These are phyloP conservation scores for Dothistroma septosporum DNA, from an alignment of 2,329 filamentous ascomycete species.

Conservation along the genomic window DNA sequence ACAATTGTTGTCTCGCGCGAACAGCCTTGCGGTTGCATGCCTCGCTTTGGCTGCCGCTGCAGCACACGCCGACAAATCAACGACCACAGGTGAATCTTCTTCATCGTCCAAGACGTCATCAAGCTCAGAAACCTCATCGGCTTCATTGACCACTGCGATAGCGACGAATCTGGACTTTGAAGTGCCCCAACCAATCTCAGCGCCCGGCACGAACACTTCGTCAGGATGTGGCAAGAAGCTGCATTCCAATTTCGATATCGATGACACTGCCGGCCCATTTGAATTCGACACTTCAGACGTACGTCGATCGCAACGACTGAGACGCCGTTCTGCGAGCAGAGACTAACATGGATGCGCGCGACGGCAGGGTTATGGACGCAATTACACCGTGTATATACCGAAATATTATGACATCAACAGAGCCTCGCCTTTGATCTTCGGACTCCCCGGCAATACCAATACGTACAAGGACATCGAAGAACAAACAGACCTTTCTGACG, in stretches of 20 bases:
- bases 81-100: neutral
- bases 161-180: neutral
- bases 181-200: neutral
- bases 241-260: neutral
- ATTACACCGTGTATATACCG: conserved; percentile 38
- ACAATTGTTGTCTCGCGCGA: neutral
- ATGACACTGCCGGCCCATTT: neutral
- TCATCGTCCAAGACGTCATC: neutral
- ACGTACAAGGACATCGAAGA: conserved; percentile 37
- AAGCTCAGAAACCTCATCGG: neutral
- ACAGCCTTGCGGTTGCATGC: neutral
- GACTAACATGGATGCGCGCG: neutral
- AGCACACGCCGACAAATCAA: neutral
- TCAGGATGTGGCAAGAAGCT: conserved; percentile 8
- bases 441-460: conserved; percentile 42
- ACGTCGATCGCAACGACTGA: neutral
- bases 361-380: conserved; percentile 28
- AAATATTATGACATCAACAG: conserved; percentile 37
- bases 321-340: neutral
- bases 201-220: conserved; percentile 6
- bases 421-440: conserved; percentile 43
- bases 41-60: neutral
- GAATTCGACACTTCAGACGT: conserved; percentile 4
- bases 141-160: neutral
- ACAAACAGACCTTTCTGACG: conserved; percentile 43